Evolutionary conservation across 257 asterid species (phyloP).

Genomic region (Salvia splendens): DNA sequence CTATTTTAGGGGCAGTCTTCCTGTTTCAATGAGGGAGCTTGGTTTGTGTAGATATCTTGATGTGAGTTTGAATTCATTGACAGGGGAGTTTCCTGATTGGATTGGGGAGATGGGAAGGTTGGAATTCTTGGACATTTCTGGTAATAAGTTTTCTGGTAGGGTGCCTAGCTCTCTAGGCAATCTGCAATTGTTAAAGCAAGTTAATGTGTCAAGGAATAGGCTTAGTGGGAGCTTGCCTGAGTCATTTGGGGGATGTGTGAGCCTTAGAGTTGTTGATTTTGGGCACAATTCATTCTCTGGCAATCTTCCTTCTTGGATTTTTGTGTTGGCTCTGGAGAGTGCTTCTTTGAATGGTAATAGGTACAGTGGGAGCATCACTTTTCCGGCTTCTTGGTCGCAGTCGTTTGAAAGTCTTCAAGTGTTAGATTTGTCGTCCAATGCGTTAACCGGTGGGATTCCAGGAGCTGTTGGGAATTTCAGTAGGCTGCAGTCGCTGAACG

Average conservation of each 20-base stretch:
- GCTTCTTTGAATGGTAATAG: slow-evolving; percentile 56
- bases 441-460: slow-evolving; percentile 64
- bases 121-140: slow-evolving; percentile 61
- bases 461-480: slow-evolving; percentile 56
- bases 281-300: slow-evolving; percentile 57
- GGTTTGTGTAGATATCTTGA: slow-evolving; percentile 48
- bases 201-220: slow-evolving; percentile 60
- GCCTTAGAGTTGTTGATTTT: slow-evolving; percentile 58
- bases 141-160: slow-evolving; percentile 59
- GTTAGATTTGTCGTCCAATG: slow-evolving; percentile 72
- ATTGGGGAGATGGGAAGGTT: slow-evolving; percentile 70
- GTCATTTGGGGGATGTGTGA: slow-evolving; percentile 51
- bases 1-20: slow-evolving; percentile 57
- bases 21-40: slow-evolving; percentile 60
- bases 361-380: slow-evolving; percentile 50
- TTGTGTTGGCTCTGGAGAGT: slow-evolving; percentile 49
- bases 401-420: slow-evolving; percentile 53
- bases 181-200: slow-evolving; percentile 51
- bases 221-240: slow-evolving; percentile 66
- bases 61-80: slow-evolving; percentile 51
- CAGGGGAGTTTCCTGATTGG: slow-evolving; percentile 76
- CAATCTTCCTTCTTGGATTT: slow-evolving; percentile 71
- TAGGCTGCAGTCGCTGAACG: slow-evolving; percentile 56
- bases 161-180: slow-evolving; percentile 52
- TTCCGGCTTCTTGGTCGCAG: slow-evolving; percentile 32